Evolutionary conservation across 1,284 basidiomycete species (phyloP), one percentile per base, ranked within the genome.

Genomic region (Papiliotrema flavescens): DNA sequence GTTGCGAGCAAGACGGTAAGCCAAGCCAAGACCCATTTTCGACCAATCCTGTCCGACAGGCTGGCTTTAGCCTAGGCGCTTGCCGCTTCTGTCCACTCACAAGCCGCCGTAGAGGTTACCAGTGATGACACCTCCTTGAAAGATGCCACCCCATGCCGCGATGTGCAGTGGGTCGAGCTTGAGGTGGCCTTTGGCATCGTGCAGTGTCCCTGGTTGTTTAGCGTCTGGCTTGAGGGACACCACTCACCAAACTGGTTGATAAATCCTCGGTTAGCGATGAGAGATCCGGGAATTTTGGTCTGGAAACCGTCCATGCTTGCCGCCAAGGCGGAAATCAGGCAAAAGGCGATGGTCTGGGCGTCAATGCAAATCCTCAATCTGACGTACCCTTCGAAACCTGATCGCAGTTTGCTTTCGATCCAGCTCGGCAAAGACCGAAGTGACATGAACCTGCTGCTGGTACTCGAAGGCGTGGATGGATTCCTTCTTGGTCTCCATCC

Each of bases 281-380:
- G 50, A 32, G 19, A 41, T 14, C 55, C 55, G 14, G 41, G 40
- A 20, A 56, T 47, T 11, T 51, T 50, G 19, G 36, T 50, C 2
- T 53, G 54, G 46, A 44, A 59, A 8, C 62, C 62, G 35, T 64
- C 62, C 32, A 61, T 49, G 4, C 40, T 46, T 1, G 62, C 62
- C 5, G 46, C 57, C 19, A 57, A 52, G 2, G 53, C 49, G 1
- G 51, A 57, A 2, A 60, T 36, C 14, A 59, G 17, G 22, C 53
- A 50, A n/a, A 59, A 53, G 28, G 6, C 28, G 28, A 32, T 11
- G 28, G 28, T 32, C 28, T 32, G 28, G 6, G 5, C 28, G 28
- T 32, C 28, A 32, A 11, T 32, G 28, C 28, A 32, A 32, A 11
- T 32, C 11, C 28, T 32, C 11, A 5, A 11, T 5, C 11, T 32